Percentiles rank a stretch among this genome's conserved stretches.
These are phyloP conservation scores for Metschnikowia matae DNA, from an alignment of 805 yeast genomes.

Conservation along the genomic window DNA sequence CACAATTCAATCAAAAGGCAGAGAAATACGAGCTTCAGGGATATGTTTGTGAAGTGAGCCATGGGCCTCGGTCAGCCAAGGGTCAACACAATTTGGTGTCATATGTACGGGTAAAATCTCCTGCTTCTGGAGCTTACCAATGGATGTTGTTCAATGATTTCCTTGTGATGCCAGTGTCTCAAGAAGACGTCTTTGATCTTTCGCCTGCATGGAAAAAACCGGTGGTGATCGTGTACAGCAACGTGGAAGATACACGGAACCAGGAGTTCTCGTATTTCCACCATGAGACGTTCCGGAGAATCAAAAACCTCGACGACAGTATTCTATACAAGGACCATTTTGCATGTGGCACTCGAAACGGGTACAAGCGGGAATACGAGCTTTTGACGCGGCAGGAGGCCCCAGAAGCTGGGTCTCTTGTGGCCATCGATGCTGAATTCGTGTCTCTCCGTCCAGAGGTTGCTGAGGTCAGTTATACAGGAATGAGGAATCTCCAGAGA, in stretches of 20 bases:
- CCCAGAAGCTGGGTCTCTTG: constrained; percentile 68
- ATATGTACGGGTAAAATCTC: constrained; percentile 41
- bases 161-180: constrained; percentile 70
- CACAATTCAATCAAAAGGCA: constrained; percentile 27
- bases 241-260: constrained; percentile 39
- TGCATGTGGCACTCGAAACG: constrained; percentile 61
- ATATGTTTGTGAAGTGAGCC: constrained; percentile 62
- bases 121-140: constrained; percentile 23
- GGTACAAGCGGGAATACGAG: constrained; percentile 57
- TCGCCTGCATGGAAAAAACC: constrained; percentile 82
- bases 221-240: constrained; percentile 62
- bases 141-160: constrained; percentile 94
- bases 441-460: constrained; percentile 77
- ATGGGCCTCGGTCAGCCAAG: constrained; percentile 32
- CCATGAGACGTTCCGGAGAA: constrained; percentile 16
- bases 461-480: constrained; percentile 71
- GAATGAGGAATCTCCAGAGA: constrained; percentile 60
- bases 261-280: constrained; percentile 40
- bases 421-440: constrained; percentile 97
- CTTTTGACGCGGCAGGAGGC: constrained; percentile 66
- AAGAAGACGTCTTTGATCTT: constrained; percentile 73
- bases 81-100: constrained; percentile 61
- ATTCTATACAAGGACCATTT: constrained; percentile 74
- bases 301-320: constrained; percentile 46
- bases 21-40: constrained; percentile 62